These are phyloP conservation scores for Pseudocercospora fijiensis DNA, from an alignment of 2,329 filamentous ascomycete species.

Conservation along the genomic window DNA sequence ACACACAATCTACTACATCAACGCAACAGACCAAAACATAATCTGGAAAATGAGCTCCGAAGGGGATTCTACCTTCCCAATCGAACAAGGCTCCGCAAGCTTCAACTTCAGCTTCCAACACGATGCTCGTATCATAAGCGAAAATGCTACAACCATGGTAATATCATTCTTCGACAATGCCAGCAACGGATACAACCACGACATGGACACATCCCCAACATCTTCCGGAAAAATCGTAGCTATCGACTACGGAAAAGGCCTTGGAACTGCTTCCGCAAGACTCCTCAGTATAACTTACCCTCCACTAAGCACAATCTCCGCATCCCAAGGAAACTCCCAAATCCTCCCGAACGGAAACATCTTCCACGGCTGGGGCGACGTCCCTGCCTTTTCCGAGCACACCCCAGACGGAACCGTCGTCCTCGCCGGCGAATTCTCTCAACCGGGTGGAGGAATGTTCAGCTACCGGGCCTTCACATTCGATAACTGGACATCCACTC, in stretches of 20 bases:
- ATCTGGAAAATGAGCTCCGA: slow-evolving; percentile 39
- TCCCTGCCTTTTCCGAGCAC: slow-evolving; percentile 41
- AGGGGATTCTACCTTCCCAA: neutral
- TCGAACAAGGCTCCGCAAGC: neutral
- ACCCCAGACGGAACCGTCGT: slow-evolving; percentile 47
- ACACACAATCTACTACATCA: slow-evolving; percentile 41
- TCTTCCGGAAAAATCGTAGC: slow-evolving; percentile 31
- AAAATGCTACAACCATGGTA: neutral
- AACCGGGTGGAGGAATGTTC: slow-evolving; percentile 23
- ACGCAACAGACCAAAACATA: slow-evolving; percentile 35
- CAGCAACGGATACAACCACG: slow-evolving; percentile 29
- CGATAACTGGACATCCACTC: slow-evolving; percentile 42
- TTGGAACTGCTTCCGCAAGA: slow-evolving; percentile 15
- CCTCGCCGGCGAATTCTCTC: slow-evolving; percentile 51
- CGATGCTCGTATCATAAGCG: slow-evolving; percentile 40
- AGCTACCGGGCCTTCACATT: slow-evolving; percentile 56
- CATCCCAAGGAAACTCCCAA: slow-evolving; percentile 54
- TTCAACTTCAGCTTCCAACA: slow-evolving; percentile 51
- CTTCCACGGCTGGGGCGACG: slow-evolving; percentile 55
- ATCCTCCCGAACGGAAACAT: slow-evolving; percentile 52
- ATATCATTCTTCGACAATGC: slow-evolving; percentile 21
- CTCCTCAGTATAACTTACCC: slow-evolving; percentile 23
- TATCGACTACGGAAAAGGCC: slow-evolving; percentile 23
- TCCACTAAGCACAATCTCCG: slow-evolving; percentile 41
- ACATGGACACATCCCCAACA: slow-evolving; percentile 11